These are phyloP conservation scores for Penicillium subrubescens DNA, from an alignment of 495 filamentous ascomycete species.

Conservation along the genomic window DNA sequence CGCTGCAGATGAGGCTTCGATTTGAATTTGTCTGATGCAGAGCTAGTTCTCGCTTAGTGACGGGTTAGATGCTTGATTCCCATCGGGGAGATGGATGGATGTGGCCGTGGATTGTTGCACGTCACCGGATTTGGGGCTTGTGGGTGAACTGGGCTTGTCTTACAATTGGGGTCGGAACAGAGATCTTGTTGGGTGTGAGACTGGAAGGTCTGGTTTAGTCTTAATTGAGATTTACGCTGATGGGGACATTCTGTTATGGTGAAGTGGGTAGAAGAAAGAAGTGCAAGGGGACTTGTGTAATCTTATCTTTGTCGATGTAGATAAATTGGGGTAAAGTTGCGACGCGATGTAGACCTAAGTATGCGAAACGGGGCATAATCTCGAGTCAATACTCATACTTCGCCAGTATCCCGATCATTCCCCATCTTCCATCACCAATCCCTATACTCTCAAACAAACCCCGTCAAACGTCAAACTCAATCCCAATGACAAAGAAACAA, in stretches of 20 bases:
- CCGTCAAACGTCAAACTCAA: background rate
- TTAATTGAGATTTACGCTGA: background rate
- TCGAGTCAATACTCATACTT: background rate
- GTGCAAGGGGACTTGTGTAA: background rate
- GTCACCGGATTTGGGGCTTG: conserved; percentile 21
- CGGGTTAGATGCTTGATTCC: background rate
- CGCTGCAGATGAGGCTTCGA: conserved; percentile 8
- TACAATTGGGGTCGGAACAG: background rate
- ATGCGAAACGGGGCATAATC: background rate
- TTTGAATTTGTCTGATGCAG: conserved; percentile 15
- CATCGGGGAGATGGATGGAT: background rate
- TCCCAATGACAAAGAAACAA: background rate
- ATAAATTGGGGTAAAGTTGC: background rate
- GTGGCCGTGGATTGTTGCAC: conserved; percentile 19
- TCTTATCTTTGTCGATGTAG: background rate
- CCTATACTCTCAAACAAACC: background rate
- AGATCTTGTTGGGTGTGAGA: background rate
- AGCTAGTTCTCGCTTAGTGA: background rate
- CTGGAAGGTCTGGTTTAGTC: background rate
- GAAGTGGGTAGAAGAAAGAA: background rate
- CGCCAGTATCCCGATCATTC: background rate
- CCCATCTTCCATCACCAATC: background rate
- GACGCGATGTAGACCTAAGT: background rate
- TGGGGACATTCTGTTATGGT: background rate
- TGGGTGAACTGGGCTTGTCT: conserved; percentile 1